These are phyloP conservation scores for Euclidium syriacum DNA, from an alignment of 345 rosid genomes.

Conservation along the genomic window DNA sequence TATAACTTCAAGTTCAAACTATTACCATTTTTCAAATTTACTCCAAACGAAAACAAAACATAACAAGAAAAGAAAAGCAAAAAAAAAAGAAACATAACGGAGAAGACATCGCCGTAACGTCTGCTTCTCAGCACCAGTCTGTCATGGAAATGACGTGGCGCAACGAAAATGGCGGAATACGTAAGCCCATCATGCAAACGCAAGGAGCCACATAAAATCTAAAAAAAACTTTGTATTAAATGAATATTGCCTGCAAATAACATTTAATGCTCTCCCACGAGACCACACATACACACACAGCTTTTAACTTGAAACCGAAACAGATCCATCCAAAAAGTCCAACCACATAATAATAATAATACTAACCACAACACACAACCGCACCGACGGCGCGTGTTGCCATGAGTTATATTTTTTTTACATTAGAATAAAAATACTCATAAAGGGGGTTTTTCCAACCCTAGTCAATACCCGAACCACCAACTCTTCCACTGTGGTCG, in stretches of 20 bases:
- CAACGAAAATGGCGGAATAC: constrained; percentile 20
- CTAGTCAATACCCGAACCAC: constrained; percentile 99
- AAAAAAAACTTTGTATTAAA: constrained; percentile 13
- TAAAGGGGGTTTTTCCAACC: constrained; percentile 48
- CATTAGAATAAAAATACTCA: background rate
- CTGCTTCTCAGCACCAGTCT: constrained; percentile 10
- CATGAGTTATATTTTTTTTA: constrained; percentile 1
- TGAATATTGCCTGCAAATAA: constrained; percentile 25
- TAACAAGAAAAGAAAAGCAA: background rate
- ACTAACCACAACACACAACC: constrained; percentile 9
- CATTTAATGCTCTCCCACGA: constrained; percentile 31
- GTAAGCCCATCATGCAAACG: constrained; percentile 32
- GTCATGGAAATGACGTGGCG: constrained; percentile 23
- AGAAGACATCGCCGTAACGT: constrained; percentile 28
- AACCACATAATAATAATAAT: constrained; percentile 9
- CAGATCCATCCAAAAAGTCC: constrained; percentile 21
- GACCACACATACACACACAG: too few species aligned
- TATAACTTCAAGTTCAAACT: too few species aligned
- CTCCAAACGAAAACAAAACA: too few species aligned
- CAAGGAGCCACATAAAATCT: constrained; percentile 8
- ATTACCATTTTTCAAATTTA: too few species aligned
- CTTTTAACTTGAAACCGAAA: constrained; percentile 10
- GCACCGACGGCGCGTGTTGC: background rate
- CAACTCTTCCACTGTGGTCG: constrained; percentile 46
- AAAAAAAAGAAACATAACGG: background rate